Conservation (phyloP, 108 stramenopile species). For the Conticribra guillardii region DNA sequence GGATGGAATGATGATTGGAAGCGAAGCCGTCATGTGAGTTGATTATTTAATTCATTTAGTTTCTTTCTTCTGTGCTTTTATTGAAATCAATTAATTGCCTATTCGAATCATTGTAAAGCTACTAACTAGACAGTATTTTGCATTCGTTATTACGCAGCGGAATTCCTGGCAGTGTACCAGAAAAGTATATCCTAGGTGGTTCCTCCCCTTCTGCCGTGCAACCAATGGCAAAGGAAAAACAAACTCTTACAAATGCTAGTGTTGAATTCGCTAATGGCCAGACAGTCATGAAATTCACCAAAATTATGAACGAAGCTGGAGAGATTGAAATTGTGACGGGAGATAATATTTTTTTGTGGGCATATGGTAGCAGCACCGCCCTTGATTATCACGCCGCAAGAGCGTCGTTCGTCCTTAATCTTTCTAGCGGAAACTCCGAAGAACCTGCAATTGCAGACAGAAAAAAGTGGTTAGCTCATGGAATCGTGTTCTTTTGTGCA, state of each 20-base stretch:
- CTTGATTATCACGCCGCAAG: slow-evolving; percentile 27
- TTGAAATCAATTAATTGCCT: neutral
- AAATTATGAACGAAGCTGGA: slow-evolving; percentile 59
- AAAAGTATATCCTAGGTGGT: slow-evolving; percentile 53
- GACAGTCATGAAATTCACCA: slow-evolving; percentile 71
- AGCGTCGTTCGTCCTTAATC: slow-evolving; percentile 12
- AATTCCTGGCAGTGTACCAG: slow-evolving; percentile 4
- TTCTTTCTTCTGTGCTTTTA: neutral
- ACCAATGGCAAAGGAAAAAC: slow-evolving; percentile 34
- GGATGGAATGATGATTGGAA: slow-evolving; percentile 52
- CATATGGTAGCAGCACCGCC: slow-evolving; percentile 48
- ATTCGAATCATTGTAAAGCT: neutral
- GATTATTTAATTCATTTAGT: neutral
- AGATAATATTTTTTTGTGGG: slow-evolving; percentile 61
- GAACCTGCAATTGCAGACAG: slow-evolving; percentile 5
- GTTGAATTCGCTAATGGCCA: slow-evolving; percentile 34
- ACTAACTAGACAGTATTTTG: too few relatives aligned
- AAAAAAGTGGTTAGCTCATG: slow-evolving; percentile 66
- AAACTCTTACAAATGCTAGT: slow-evolving; percentile 62
- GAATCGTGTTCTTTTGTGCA: slow-evolving; percentile 60
- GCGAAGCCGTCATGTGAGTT: slow-evolving; percentile 56
- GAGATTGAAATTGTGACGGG: slow-evolving; percentile 56
- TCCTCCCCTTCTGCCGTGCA: slow-evolving; percentile 24
- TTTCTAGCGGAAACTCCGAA: slow-evolving; percentile 19
- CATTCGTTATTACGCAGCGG: too few relatives aligned